Percentiles rank a stretch among this genome's conserved stretches.
phyloP scores from a whole-genome alignment of 257 asterid species.

The Cynanchum wilfordii region DNA sequence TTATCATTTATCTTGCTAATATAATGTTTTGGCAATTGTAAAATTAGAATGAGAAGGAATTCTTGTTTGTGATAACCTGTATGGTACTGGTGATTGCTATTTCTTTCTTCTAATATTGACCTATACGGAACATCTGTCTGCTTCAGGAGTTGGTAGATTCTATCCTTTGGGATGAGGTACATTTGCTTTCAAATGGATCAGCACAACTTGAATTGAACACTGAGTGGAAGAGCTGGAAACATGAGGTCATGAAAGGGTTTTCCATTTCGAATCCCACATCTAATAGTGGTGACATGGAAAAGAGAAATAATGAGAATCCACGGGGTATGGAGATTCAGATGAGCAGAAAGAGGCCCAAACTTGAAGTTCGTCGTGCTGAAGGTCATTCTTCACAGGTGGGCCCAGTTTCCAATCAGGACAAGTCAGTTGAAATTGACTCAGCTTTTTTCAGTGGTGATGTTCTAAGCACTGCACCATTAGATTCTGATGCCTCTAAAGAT shows the following conservation, averaged over 20 bases:
- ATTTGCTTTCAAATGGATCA: slow-evolving; percentile 46
- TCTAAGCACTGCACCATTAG: slow-evolving; percentile 32
- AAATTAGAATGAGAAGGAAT: neutral
- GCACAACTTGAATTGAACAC: slow-evolving; percentile 44
- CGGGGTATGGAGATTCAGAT: slow-evolving; percentile 42
- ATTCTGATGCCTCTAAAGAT: slow-evolving; percentile 39
- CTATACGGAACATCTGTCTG: slow-evolving; percentile 11
- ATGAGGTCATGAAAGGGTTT: slow-evolving; percentile 88
- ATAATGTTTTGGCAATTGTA: neutral
- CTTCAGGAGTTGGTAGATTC: slow-evolving; percentile 75
- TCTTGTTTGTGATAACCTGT: neutral
- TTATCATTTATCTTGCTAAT: neutral
- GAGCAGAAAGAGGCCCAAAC: slow-evolving; percentile 86
- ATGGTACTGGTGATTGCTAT: neutral
- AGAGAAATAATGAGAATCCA: slow-evolving; percentile 41
- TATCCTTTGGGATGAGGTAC: slow-evolving; percentile 76
- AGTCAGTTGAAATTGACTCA: slow-evolving; percentile 46
- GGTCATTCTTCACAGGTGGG: slow-evolving; percentile 43
- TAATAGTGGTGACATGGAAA: slow-evolving; percentile 39
- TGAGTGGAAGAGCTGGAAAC: slow-evolving; percentile 87
- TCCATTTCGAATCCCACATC: slow-evolving; percentile 60
- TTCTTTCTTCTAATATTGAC: neutral
- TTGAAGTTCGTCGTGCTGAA: slow-evolving; percentile 98
- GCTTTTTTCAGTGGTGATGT: slow-evolving; percentile 40
- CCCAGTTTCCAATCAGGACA: slow-evolving; percentile 46